Base-by-base conservation (phyloP, 1,284 basidiomycete species). In the Ustilago trichophora region DNA sequence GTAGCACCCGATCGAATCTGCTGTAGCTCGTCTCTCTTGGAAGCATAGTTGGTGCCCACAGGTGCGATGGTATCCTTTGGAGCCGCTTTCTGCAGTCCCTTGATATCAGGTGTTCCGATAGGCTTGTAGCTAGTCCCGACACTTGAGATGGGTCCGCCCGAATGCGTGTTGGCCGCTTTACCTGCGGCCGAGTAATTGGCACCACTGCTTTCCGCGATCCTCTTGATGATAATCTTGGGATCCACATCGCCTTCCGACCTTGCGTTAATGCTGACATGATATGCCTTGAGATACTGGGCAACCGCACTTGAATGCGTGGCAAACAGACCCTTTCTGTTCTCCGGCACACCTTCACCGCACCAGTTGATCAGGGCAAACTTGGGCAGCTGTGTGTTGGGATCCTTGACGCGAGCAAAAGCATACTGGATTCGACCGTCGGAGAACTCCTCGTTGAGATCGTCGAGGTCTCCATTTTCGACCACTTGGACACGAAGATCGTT, bases 261-360 rank as follows among this genome's bases (percentile, higher is more conserved):
- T 8, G 95, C 95, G 76, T 87, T 92, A 82, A 98, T 88, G 44
- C 92, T 91, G 58, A 98, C 89, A 81, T 98, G 95, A 51, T 72
- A 83, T 50, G 90, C 91, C 33, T 88, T 88, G 35, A 98, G 85
- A 82, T 91, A 94, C 68, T 86, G 88, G 43, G 90, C 87, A 4
- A 98, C 91, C 2, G 91, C 87, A 45, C 87, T 87, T 15, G 92
- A 88, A 81, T 97, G 93, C 7, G 89, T 90, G 77, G 86, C 89
- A 84, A 97, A 98, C 25, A 97, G 85, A 13, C 94, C 95, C 83
- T 98, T 98, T 82, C 90, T 89, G 27, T 86, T 86, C 82, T 90
- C 93, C 15, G 94, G 94, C 0, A 98, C 95, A 72, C 95, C 94
- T 76, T 96, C 93, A 46, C 95, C 94, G 76, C 92, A 93, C 83